Evolutionary conservation across 805 yeast species (phyloP), one percentile per base, ranked within the genome.

Genomic region (Hanseniaspora clermontiae): DNA sequence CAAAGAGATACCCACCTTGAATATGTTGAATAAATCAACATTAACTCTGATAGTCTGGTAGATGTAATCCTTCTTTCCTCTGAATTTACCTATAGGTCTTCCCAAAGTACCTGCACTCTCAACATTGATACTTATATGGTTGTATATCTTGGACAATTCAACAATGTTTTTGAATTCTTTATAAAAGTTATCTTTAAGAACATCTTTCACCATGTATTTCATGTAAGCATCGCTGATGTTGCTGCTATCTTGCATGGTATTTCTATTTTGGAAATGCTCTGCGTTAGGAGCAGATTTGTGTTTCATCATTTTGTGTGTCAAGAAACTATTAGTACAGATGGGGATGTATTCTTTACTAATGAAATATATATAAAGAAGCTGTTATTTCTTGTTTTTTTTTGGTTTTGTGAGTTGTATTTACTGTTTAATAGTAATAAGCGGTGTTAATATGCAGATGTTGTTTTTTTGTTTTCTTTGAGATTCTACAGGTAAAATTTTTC

Each of bases 91-190:
- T 59, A 93, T 86, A 15, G 98, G 98, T 63, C 98, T 79, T 2
- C 96, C 96, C 31, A 91, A 84, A 24, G 95, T 87, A 0, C 98
- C 98, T 0, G 96, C 96, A 66, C 93, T 89, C 68, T 93, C 97
- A 49, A 95, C 89, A 62, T 89, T 90, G 58, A 89, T 78, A 2
- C 87, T 77, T 29, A 84, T 77, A 61, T 75, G 73, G 56, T 81
- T 77, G 62, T 77, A 82, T 58, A 77, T 77, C 54, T 74, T 77
- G 43, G 82, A 73, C 34, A 84, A 72, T 53, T 77, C 75, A 60
- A 89, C 75, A 51, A 85, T 77, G 12, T 77, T 69, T 58, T 75
- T 77, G 68, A 84, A 80, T 64, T 84, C 93, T 56, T 76, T 74
- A 61, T 82, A 83, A 60, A 86, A 70, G 64, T 84, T 85, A 55